Percentiles rank a stretch among this genome's conserved stretches.
phyloP scores from a whole-genome alignment of 345 rosid genomes.

The Mangifera indica region DNA sequence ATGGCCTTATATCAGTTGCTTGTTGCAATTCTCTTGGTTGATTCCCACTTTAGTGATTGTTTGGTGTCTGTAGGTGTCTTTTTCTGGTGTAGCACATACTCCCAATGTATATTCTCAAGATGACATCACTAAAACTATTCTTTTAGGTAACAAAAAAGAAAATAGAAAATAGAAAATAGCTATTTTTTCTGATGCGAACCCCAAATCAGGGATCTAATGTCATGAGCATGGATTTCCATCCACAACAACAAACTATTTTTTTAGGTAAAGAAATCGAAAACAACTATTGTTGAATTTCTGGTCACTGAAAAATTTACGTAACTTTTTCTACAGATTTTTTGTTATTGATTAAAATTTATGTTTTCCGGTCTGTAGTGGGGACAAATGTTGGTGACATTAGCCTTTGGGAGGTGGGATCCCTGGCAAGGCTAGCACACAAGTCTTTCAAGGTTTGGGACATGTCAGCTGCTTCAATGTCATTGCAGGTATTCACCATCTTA shows the following conservation, averaged over 20 bases:
- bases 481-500: constrained; percentile 35
- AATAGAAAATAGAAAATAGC: too few relatives aligned
- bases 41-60: background rate
- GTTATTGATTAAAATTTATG: background rate
- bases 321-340: background rate
- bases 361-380: constrained; percentile 36
- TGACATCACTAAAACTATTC: constrained; percentile 39
- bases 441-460: constrained; percentile 52
- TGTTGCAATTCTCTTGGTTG: background rate
- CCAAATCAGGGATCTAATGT: constrained; percentile 48
- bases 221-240: constrained; percentile 59
- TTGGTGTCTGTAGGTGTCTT: constrained; percentile 36
- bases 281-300: background rate
- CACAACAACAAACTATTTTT: constrained; percentile 44
- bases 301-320: background rate
- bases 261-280: constrained; percentile 32
- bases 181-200: too few relatives aligned
- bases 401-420: constrained; percentile 46
- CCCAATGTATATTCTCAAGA: background rate
- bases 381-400: constrained; percentile 47
- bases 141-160: too few relatives aligned
- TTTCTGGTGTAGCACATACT: constrained; percentile 42
- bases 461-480: constrained; percentile 29
- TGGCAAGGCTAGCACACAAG: constrained; percentile 40
- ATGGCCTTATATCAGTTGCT: constrained; percentile 1